These are phyloP conservation scores for Clohesyomyces aquaticus DNA, from an alignment of 495 filamentous ascomycete species.

Conservation along the genomic window DNA sequence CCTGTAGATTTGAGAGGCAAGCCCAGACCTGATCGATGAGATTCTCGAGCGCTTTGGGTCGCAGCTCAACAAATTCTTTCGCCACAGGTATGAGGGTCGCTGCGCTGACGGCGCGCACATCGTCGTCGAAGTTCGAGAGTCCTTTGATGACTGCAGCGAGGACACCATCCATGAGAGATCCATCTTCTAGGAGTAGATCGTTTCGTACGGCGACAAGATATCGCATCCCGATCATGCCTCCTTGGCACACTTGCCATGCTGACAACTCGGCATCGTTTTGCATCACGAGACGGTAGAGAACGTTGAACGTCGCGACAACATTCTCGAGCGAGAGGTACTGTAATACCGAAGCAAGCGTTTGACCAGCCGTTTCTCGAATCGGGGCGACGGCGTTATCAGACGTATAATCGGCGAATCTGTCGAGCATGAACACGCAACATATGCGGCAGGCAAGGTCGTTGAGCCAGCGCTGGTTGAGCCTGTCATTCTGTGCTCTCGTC, in stretches of 20 bases:
- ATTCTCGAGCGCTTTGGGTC: conserved; percentile 70
- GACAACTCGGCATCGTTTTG: conserved; percentile 75
- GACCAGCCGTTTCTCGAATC: conserved; percentile 94
- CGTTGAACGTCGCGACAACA: conserved; percentile 77
- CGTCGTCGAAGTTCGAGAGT: conserved; percentile 85
- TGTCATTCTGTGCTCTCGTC: conserved; percentile 72
- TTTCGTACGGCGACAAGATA: conserved; percentile 95
- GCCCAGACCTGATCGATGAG: conserved; percentile 97
- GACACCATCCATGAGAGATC: conserved; percentile 87
- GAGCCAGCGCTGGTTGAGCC: conserved; percentile 79
- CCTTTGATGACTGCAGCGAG: conserved; percentile 93
- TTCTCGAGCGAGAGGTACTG: conserved; percentile 74
- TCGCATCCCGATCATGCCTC: conserved; percentile 93
- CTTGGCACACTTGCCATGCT: conserved; percentile 94
- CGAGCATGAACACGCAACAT: conserved; percentile 93
- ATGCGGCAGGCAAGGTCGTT: conserved; percentile 91
- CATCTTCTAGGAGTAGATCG: conserved; percentile 81
- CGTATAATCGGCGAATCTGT: conserved; percentile 96
- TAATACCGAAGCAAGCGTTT: conserved; percentile 86
- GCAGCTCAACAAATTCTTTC: conserved; percentile 84
- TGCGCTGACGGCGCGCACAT: conserved; percentile 95
- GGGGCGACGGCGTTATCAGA: conserved; percentile 96
- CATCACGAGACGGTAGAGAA: conserved; percentile 88
- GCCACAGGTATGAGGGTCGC: conserved; percentile 95
- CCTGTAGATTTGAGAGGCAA: conserved; percentile 90